Evolutionary conservation across 768 basidiomycete species (phyloP).

Genomic region (Coprinopsis cinerea): DNA sequence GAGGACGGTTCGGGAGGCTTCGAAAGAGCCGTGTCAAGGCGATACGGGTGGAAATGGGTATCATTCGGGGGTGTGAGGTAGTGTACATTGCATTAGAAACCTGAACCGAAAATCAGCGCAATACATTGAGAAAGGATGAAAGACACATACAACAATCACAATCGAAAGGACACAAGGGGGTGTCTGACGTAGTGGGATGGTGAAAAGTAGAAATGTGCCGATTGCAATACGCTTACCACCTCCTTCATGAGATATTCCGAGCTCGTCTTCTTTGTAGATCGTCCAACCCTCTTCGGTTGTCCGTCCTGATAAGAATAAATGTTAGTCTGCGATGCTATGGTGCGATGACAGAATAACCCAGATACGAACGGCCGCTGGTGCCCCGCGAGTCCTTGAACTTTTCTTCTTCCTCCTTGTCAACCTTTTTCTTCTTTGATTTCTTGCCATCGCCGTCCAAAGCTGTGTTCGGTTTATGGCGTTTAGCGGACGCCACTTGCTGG

Average conservation of each 20-base stretch:
- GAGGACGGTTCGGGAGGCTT: constrained; percentile 32
- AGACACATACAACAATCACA: constrained; percentile 73
- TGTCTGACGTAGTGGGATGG: constrained; percentile 45
- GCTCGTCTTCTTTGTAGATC: constrained; percentile 80
- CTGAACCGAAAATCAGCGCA: neutral
- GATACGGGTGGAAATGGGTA: neutral
- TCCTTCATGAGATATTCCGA: constrained; percentile 59
- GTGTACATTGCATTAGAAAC: constrained; percentile 6
- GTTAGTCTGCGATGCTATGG: too few species aligned
- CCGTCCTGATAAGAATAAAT: constrained; percentile 57
- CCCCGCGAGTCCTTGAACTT: constrained; percentile 75
- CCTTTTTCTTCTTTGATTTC: constrained; percentile 17
- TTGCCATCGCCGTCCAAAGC: constrained; percentile 13
- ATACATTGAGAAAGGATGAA: constrained; percentile 20
- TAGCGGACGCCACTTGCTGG: constrained; percentile 12
- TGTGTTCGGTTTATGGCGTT: constrained; percentile 8
- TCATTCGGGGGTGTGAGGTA: constrained; percentile 1
- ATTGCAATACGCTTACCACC: constrained; percentile 51
- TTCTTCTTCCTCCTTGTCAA: constrained; percentile 30
- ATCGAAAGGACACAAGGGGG: constrained; percentile 82
- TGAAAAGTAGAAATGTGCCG: constrained; percentile 16
- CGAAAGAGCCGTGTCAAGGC: constrained; percentile 30
- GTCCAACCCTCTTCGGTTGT: constrained; percentile 76
- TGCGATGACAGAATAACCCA: constrained; percentile 3
- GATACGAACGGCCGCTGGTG: constrained; percentile 54